Conservation (phyloP, 148 eudicot genomes). For the Oxyria digyna region DNA sequence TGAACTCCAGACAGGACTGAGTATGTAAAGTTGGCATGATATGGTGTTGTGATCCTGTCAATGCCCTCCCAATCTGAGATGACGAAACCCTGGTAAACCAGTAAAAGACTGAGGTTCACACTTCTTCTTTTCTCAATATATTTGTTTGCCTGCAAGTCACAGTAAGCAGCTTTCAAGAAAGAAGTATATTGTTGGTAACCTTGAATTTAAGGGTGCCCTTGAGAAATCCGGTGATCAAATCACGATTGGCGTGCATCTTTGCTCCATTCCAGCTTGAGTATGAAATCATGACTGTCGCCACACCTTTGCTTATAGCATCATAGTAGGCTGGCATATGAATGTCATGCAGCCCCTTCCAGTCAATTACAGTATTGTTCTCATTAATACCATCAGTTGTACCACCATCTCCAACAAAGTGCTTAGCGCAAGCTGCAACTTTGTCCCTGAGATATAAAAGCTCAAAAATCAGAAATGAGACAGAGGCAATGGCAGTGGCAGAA, state of each 20-base stretch:
- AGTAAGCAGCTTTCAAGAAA: no score
- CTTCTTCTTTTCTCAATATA: background rate
- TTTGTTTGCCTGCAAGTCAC: no score
- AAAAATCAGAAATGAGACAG: background rate
- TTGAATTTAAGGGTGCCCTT: slow-evolving; percentile 67
- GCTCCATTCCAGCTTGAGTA: slow-evolving; percentile 84
- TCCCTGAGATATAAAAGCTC: background rate
- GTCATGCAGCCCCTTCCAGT: slow-evolving; percentile 47
- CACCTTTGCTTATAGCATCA: slow-evolving; percentile 66
- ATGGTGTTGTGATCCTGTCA: slow-evolving; percentile 71
- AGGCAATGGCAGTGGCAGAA: background rate
- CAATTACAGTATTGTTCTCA: slow-evolving; percentile 52
- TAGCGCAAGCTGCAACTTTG: slow-evolving; percentile 9
- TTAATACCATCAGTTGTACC: slow-evolving; percentile 67
- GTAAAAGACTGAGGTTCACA: background rate
- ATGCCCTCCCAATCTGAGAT: slow-evolving; percentile 95
- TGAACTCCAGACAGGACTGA: slow-evolving; percentile 57
- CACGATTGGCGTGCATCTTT: slow-evolving; percentile 76
- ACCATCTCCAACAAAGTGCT: slow-evolving; percentile 64
- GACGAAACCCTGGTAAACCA: slow-evolving; percentile 54
- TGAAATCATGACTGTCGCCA: slow-evolving; percentile 77
- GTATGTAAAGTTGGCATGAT: slow-evolving; percentile 68
- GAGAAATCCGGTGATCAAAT: slow-evolving; percentile 52
- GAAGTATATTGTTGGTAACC: slow-evolving; percentile 22
- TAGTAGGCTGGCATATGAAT: slow-evolving; percentile 80